A percentile compares a stretch with the other conserved stretches of the same genome.
These are phyloP conservation scores for Przewalskia tangutica DNA, from an alignment of 257 asterid genomes.

Conservation along the genomic window DNA sequence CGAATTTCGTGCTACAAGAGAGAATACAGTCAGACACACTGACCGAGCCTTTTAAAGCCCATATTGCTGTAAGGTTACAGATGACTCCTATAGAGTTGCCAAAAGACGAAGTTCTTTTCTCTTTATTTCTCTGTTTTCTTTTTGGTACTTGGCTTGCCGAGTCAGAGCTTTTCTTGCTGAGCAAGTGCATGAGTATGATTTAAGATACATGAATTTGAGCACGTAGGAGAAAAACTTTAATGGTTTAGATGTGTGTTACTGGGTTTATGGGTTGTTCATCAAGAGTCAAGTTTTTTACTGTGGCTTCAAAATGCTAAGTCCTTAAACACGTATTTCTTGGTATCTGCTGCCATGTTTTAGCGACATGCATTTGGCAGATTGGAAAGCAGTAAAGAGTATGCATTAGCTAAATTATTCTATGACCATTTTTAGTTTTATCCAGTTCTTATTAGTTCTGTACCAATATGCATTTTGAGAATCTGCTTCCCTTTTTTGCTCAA, in stretches of 20 bases:
- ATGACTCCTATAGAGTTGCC: constrained; percentile 13
- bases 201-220: neutral
- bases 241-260: neutral
- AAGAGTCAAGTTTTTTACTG: neutral
- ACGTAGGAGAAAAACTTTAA: neutral
- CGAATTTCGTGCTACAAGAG: neutral
- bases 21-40: neutral
- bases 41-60: neutral
- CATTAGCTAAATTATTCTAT: neutral
- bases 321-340: neutral
- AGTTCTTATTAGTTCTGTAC: neutral
- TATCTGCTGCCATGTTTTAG: neutral
- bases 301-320: neutral
- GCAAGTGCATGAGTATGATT: neutral
- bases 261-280: neutral
- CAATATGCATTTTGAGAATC: neutral
- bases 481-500: neutral
- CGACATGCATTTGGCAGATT: neutral
- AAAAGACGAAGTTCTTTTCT: constrained; percentile 2
- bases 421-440: neutral
- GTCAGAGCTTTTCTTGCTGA: neutral
- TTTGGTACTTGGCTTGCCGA: neutral
- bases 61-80: constrained; percentile 8
- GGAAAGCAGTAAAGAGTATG: neutral
- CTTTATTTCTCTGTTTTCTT: neutral